Percentiles rank a stretch among this genome's conserved stretches.
phyloP scores from a whole-genome alignment of 2,329 filamentous ascomycete species.

The Exophiala oligosperma region DNA sequence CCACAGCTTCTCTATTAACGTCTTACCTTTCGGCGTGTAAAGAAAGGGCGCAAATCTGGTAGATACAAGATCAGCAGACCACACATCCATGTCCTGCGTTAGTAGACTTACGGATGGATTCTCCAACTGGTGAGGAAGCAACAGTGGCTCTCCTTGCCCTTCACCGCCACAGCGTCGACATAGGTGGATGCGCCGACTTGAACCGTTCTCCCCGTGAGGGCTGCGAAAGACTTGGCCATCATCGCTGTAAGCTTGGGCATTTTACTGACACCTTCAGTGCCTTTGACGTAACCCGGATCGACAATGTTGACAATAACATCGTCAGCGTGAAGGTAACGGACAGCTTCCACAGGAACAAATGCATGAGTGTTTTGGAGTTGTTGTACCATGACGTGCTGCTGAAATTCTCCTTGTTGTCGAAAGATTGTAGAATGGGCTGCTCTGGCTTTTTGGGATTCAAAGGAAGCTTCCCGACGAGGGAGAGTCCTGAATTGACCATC shows the following conservation, averaged over 20 bases:
- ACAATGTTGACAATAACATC: constrained; percentile 48
- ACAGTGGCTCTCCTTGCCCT: constrained; percentile 53
- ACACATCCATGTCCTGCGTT: no score
- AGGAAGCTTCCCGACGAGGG: constrained; percentile 15
- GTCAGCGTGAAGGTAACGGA: constrained; percentile 37
- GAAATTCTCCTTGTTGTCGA: constrained; percentile 33
- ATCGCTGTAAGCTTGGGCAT: constrained; percentile 25
- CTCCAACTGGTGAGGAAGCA: constrained; percentile 52
- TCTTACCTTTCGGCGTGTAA: constrained; percentile 32
- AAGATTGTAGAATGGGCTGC: constrained; percentile 26
- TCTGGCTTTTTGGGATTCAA: constrained; percentile 8
- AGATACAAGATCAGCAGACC: background rate
- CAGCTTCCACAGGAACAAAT: constrained; percentile 40
- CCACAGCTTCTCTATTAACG: constrained; percentile 41
- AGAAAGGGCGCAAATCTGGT: constrained; percentile 33
- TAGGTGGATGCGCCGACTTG: constrained; percentile 48
- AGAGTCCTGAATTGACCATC: constrained; percentile 26
- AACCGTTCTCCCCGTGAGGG: constrained; percentile 33
- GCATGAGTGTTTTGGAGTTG: constrained; percentile 35
- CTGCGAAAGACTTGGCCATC: constrained; percentile 27
- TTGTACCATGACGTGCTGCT: constrained; percentile 26
- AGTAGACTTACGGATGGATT: constrained; percentile 43
- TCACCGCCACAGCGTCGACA: constrained; percentile 46
- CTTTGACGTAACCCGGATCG: constrained; percentile 47
- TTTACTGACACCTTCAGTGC: constrained; percentile 43